Conservation (phyloP, 768 basidiomycete genomes). For the Hemileccinum rubropunctum region DNA sequence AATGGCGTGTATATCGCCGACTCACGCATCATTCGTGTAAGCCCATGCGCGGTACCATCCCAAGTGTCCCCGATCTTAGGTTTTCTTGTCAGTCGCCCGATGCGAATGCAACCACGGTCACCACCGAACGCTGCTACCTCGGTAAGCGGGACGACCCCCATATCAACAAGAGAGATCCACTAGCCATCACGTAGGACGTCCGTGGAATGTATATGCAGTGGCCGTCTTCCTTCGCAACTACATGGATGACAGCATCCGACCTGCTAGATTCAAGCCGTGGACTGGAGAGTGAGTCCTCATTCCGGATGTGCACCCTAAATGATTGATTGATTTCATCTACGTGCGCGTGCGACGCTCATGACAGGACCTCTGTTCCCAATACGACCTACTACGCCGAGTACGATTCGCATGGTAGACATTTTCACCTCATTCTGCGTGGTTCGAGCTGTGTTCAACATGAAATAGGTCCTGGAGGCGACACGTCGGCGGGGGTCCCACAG, state of each 20-base stretch:
- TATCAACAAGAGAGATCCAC: background rate
- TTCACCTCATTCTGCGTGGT: no score
- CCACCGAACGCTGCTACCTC: constrained; percentile 47
- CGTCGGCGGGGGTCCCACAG: constrained; percentile 38
- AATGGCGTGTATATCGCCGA: constrained; percentile 54
- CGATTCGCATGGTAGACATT: constrained; percentile 44
- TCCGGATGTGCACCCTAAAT: background rate
- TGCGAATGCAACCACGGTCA: constrained; percentile 48
- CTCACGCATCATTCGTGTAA: constrained; percentile 54
- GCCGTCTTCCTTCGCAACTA: constrained; percentile 52
- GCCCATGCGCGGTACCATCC: background rate
- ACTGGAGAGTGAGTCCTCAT: constrained; percentile 14
- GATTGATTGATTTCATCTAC: background rate
- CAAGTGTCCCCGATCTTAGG: background rate
- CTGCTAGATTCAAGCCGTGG: constrained; percentile 51
- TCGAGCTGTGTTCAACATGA: no score
- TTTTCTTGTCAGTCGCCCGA: constrained; percentile 48
- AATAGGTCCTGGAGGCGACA: constrained; percentile 56
- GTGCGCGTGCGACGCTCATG: constrained; percentile 38
- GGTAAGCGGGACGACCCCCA: constrained; percentile 28
- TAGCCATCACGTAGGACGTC: constrained; percentile 34
- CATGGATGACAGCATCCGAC: constrained; percentile 56
- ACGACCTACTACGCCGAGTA: constrained; percentile 61
- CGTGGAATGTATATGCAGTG: constrained; percentile 60
- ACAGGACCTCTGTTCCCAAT: constrained; percentile 46